Evolutionary conservation across 257 asterid species (phyloP).

Genomic region (Capsicum chinense): DNA sequence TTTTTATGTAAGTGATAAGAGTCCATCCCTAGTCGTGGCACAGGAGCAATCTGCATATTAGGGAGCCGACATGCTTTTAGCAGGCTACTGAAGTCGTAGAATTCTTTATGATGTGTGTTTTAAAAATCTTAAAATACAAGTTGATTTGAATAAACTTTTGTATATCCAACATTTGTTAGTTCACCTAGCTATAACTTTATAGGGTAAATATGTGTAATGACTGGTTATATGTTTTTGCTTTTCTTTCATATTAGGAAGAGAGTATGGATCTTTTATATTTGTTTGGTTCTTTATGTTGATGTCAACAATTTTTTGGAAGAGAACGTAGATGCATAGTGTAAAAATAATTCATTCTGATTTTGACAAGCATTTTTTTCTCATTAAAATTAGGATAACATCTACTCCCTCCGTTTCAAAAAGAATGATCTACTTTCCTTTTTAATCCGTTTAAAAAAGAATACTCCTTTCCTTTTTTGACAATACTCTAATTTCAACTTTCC

Average conservation of each 20-base stretch:
- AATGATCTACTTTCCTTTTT: too few species aligned
- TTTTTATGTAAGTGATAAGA: not conserved
- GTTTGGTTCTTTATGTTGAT: slow-evolving; percentile 16
- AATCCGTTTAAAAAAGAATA: too few species aligned
- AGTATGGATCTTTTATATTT: not conserved
- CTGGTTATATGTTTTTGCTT: slow-evolving; percentile 18
- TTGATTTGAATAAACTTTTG: not conserved
- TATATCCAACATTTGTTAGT: not conserved
- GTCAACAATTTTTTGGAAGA: not conserved
- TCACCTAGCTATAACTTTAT: not conserved
- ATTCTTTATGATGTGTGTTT: not conserved
- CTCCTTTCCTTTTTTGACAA: too few species aligned
- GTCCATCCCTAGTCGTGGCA: not conserved
- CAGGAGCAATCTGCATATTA: not conserved
- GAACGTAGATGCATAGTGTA: not conserved
- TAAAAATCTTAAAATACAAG: not conserved
- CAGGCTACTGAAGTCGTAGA: not conserved
- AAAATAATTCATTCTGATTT: slow-evolving; percentile 11
- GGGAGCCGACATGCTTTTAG: not conserved
- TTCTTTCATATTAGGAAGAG: slow-evolving; percentile 14
- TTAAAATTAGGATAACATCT: slow-evolving; percentile 11
- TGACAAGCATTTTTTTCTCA: slow-evolving; percentile 9
- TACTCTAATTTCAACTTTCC: too few species aligned
- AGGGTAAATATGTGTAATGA: not conserved
- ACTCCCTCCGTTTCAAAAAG: too few species aligned